These are phyloP conservation scores for Phialophora tarda DNA, from an alignment of 2,329 filamentous ascomycete species.

Conservation along the genomic window DNA sequence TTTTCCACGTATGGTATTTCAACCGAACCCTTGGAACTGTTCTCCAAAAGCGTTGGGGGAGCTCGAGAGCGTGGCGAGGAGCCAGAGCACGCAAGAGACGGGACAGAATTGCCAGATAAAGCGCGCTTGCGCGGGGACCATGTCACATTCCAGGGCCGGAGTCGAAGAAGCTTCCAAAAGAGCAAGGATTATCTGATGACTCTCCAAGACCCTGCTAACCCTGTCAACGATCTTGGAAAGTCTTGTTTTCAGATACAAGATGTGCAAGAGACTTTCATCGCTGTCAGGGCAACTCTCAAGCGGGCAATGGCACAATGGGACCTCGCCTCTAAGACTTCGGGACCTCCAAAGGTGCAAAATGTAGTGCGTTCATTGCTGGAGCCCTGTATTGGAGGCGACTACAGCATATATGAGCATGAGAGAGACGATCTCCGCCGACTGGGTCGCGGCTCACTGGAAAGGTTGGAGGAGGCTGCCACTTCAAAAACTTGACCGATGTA, in stretches of 20 bases:
- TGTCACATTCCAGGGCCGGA: background rate
- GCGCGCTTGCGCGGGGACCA: background rate
- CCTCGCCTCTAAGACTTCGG: background rate
- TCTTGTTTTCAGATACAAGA: slow-evolving; percentile 55
- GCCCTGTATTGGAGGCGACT: slow-evolving; percentile 35
- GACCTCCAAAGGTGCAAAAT: slow-evolving; percentile 3
- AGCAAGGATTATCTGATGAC: slow-evolving; percentile 51
- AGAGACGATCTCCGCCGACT: slow-evolving; percentile 26
- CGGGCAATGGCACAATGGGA: slow-evolving; percentile 33
- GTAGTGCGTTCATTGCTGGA: slow-evolving; percentile 27
- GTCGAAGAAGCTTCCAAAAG: slow-evolving; percentile 15
- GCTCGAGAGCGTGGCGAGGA: background rate
- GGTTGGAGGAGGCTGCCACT: background rate
- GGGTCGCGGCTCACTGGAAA: slow-evolving; percentile 7
- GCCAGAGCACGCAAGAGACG: slow-evolving; percentile 15
- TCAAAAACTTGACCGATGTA: background rate
- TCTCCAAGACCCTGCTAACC: slow-evolving; percentile 65
- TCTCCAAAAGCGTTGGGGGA: slow-evolving; percentile 45
- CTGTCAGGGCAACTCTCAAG: slow-evolving; percentile 28
- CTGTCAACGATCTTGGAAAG: slow-evolving; percentile 62
- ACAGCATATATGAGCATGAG: slow-evolving; percentile 36
- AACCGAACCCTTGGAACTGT: slow-evolving; percentile 54
- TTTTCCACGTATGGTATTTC: slow-evolving; percentile 56
- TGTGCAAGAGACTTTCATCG: slow-evolving; percentile 52
- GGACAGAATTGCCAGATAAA: background rate